phyloP scores from a whole-genome alignment of 306 rosid genomes.

The Phaseolus lunatus region DNA sequence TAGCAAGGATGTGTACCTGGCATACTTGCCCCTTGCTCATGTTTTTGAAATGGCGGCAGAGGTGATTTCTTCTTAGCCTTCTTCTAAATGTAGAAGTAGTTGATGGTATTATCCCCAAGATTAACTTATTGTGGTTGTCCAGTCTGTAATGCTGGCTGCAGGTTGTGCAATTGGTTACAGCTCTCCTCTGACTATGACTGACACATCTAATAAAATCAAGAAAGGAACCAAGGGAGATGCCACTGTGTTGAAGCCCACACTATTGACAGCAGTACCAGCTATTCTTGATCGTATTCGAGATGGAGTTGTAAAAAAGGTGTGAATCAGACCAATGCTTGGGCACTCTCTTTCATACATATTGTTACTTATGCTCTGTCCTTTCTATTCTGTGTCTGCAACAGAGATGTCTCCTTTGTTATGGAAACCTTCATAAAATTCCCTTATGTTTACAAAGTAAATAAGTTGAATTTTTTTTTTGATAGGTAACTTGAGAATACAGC shows the following conservation, averaged over 20 bases:
- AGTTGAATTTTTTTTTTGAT: no score
- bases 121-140: constrained; percentile 52
- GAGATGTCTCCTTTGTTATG: background rate
- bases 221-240: constrained; percentile 96
- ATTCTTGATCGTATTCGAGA: constrained; percentile 88
- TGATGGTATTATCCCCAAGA: constrained; percentile 17
- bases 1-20: constrained; percentile 77
- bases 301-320: constrained; percentile 84
- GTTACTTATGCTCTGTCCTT: background rate
- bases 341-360: background rate
- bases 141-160: constrained; percentile 86
- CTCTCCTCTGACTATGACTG: constrained; percentile 78
- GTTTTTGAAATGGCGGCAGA: constrained; percentile 96
- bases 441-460: background rate
- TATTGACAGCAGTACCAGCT: constrained; percentile 91
- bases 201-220: constrained; percentile 81
- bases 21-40: constrained; percentile 93
- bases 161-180: constrained; percentile 83
- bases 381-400: constrained; percentile 2
- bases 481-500: background rate
- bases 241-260: constrained; percentile 74
- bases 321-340: background rate
- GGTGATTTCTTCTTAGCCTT: constrained; percentile 56
- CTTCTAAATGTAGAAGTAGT: constrained; percentile 17
- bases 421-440: background rate